phyloP scores from a whole-genome alignment of 2,329 filamentous ascomycete species.

The Penicillium sp. region DNA sequence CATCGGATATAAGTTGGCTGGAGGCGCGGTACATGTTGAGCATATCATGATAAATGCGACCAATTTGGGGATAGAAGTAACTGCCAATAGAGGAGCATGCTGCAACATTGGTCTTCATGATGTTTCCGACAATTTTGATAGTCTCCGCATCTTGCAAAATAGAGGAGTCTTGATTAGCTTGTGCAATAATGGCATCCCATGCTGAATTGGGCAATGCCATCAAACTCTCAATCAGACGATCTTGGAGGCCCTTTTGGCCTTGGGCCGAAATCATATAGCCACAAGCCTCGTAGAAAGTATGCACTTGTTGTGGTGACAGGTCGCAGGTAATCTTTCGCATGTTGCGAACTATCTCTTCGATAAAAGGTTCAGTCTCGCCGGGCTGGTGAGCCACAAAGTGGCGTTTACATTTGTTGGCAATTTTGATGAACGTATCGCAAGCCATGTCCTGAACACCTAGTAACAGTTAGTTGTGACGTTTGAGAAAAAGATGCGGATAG shows the following conservation, averaged over 20 bases:
- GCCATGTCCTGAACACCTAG: conserved; percentile 97
- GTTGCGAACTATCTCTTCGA: conserved; percentile 95
- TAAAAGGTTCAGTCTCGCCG: conserved; percentile 91
- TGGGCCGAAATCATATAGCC: conserved; percentile 99
- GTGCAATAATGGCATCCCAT: conserved; percentile 91
- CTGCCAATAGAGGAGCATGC: conserved; percentile 93
- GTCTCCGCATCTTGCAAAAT: conserved; percentile 89
- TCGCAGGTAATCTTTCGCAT: conserved; percentile 95
- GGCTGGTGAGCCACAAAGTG: conserved; percentile 96
- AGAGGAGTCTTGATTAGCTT: conserved; percentile 77
- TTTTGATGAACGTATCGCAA: conserved; percentile 99
- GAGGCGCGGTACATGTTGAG: conserved; percentile 97
- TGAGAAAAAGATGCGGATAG: neutral
- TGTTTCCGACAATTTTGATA: conserved; percentile 98
- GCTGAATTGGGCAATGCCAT: conserved; percentile 92
- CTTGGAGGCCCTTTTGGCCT: conserved; percentile 89
- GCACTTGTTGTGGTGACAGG: conserved; percentile 91
- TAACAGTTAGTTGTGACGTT: neutral
- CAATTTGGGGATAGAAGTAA: conserved; percentile 98
- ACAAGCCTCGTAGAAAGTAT: conserved; percentile 98
- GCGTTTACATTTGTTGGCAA: conserved; percentile 93
- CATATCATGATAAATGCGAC: conserved; percentile 97
- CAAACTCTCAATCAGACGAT: conserved; percentile 82
- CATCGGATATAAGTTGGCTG: conserved; percentile 92
- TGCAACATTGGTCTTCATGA: conserved; percentile 99